Base-by-base conservation (phyloP, 2,329 filamentous ascomycete genomes). In the Coniochaeta hoffmannii region DNA sequence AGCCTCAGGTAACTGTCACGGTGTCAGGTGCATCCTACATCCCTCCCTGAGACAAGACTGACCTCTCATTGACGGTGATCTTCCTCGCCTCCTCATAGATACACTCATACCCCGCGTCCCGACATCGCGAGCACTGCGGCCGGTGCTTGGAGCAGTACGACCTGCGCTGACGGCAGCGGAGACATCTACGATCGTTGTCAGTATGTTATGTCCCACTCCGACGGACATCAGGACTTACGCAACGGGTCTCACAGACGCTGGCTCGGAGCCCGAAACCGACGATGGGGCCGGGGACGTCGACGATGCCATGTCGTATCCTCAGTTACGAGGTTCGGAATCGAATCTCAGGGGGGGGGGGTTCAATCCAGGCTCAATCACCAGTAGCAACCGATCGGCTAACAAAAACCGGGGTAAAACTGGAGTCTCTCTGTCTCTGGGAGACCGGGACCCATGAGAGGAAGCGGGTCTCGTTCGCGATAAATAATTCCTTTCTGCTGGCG, bases 61-160 rank as follows among this genome's bases (percentile, higher is more conserved):
- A 69, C 68, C 62, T 57, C 55, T 73, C 71, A 17, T 69, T 69
- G 15, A 73, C 61, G 4, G 66, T 59, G 19, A 71, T 64, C 54
- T 69, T 71, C 10, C 70, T 62, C 2, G 68, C 63, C 36, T 65
- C 67, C 44, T 68, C 69, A 44, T 72, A 72, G n/a, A 65, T 55
- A 50, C 70, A 72, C 30, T 59, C 60, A 11, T 68, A 55, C 1
- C 61, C 61, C 31, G 62, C 59, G 15, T 67, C 66, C 22, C 64
- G 65, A 51, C 70, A 72, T 54, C 69, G 59, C 26, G 64, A 64
- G 50, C 70, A 72, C 19, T 58, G 61, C 1, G 70, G 70, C 49
- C 66, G 68, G 12, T 72, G 68, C 53, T 71, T 72, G 17, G 68
- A 70, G 60, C 70, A 72, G 38, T 65, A 69, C 0, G 68, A 69